Evolutionary conservation across 148 eudicot genomes (phyloP).

Genomic region (Simmondsia chinensis): DNA sequence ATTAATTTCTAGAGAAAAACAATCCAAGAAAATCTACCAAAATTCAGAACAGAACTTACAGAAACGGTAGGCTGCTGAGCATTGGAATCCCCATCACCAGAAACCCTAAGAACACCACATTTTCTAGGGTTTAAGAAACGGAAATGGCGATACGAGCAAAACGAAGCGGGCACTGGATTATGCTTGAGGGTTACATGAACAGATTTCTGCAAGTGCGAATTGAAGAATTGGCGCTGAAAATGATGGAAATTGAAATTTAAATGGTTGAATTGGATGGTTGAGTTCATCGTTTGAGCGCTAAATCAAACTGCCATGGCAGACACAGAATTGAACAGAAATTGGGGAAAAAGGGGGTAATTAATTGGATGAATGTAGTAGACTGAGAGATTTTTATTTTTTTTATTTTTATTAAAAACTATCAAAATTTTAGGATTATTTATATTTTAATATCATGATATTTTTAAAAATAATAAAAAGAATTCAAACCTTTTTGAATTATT

Average conservation of each 20-base stretch:
- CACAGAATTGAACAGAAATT: no score
- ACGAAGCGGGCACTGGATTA: not conserved
- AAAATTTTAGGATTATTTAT: no score
- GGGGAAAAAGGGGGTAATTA: no score
- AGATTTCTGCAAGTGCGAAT: conserved; percentile 15
- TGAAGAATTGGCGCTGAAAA: conserved; percentile 12
- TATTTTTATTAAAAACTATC: no score
- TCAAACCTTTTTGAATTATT: no score
- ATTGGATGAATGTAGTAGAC: no score
- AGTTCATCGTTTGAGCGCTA: conserved; percentile 21
- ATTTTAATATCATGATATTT: no score
- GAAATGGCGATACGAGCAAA: not conserved
- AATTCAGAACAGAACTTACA: conserved; percentile 20
- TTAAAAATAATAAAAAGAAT: no score
- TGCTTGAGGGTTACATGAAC: conserved; percentile 5
- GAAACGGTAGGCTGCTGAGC: conserved; percentile 31
- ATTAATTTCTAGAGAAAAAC: not conserved
- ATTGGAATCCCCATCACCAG: conserved; percentile 24
- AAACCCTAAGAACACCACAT: conserved; percentile 16
- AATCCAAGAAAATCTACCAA: not conserved
- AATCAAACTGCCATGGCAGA: no score
- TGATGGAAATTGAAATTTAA: conserved; percentile 28
- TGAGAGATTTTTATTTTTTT: no score
- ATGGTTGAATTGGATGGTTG: conserved; percentile 22
- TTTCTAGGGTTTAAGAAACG: conserved; percentile 12